Percentiles rank a stretch among this genome's conserved stretches.
These are phyloP conservation scores for Fraxinus platypoda DNA, from an alignment of 305 asterid genomes.

Conservation along the genomic window DNA sequence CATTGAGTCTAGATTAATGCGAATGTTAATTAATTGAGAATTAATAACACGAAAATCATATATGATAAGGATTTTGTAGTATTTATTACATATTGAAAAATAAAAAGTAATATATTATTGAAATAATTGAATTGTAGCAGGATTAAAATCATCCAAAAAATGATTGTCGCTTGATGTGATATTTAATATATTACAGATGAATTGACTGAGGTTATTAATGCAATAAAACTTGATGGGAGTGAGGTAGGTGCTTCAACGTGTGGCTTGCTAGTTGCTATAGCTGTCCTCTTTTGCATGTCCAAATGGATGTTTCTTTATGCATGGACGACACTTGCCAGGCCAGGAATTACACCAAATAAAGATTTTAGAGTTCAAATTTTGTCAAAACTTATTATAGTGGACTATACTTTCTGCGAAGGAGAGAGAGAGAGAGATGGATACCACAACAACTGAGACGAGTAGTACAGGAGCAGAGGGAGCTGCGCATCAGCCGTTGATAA, in stretches of 20 bases:
- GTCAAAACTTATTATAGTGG: background rate
- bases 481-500: background rate
- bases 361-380: background rate
- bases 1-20: no score
- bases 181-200: no score
- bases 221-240: background rate
- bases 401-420: background rate
- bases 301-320: background rate
- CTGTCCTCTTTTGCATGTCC: background rate
- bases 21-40: no score
- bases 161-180: no score
- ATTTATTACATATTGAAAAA: no score
- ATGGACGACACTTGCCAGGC: background rate
- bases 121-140: no score
- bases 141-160: no score
- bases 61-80: no score
- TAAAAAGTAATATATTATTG: no score
- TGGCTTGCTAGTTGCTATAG: background rate
- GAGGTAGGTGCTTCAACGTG: background rate
- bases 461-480: background rate
- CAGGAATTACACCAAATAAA: background rate
- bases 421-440: background rate
- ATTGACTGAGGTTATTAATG: no score
- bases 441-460: background rate
- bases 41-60: no score